A percentile compares a stretch with the other conserved stretches of the same genome.
Conservation (phyloP, 371 early-diverging fungal genomes). For the Circinella umbellata region DNA sequence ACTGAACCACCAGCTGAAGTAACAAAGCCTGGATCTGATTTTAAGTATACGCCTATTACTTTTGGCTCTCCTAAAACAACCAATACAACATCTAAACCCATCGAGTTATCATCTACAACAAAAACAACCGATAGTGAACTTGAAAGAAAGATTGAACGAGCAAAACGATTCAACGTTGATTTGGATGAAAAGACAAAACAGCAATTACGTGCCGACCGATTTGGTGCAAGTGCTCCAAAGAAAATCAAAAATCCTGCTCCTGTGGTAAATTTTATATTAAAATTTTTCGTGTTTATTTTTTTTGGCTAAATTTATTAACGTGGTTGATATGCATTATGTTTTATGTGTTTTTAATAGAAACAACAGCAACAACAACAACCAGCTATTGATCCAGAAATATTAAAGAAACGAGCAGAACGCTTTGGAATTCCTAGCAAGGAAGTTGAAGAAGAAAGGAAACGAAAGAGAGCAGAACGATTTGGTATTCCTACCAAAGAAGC, state of each 20-base stretch:
- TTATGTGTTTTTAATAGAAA: too few relatives aligned
- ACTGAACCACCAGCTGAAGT: constrained; percentile 9
- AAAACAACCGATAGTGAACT: constrained; percentile 25
- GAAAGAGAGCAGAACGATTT: constrained; percentile 69
- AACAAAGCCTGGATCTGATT: constrained; percentile 28
- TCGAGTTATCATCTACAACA: neutral
- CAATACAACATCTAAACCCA: neutral
- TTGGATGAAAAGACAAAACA: constrained; percentile 44
- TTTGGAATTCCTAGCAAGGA: constrained; percentile 46
- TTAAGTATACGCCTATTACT: constrained; percentile 49
- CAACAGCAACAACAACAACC: neutral
- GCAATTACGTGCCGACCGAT: constrained; percentile 50
- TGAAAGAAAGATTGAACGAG: constrained; percentile 53
- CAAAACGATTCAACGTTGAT: constrained; percentile 61
- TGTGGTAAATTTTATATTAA: too few relatives aligned
- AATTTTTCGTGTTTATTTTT: too few relatives aligned
- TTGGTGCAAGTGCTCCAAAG: constrained; percentile 26
- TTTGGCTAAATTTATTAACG: too few relatives aligned
- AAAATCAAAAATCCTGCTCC: neutral
- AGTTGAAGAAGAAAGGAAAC: constrained; percentile 69
- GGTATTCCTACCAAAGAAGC: constrained; percentile 27
- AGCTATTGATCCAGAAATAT: constrained; percentile 48
- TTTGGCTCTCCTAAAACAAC: constrained; percentile 32
- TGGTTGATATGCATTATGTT: too few relatives aligned
- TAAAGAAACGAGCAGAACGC: constrained; percentile 57